These are phyloP conservation scores for Fusarium longipes DNA, from an alignment of 2,329 filamentous ascomycete species.

Conservation along the genomic window DNA sequence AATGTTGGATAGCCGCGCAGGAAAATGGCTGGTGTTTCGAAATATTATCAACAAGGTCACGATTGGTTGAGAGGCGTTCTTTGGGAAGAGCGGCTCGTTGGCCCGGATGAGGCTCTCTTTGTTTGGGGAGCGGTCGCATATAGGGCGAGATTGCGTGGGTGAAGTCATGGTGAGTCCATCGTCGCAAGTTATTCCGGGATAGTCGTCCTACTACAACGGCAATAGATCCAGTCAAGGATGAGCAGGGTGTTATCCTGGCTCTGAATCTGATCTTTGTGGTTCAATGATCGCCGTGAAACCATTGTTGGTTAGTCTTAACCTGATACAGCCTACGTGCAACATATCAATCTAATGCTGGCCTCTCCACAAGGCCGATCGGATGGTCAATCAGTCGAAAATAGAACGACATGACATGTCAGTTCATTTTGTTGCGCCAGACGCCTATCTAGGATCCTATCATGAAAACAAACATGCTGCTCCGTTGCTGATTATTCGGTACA, in stretches of 20 bases:
- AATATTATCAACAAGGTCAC: slow-evolving; percentile 15
- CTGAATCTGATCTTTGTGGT: slow-evolving; percentile 8
- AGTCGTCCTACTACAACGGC: slow-evolving; percentile 20
- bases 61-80: slow-evolving; percentile 38
- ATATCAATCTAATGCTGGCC: slow-evolving; percentile 30
- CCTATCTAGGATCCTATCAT: slow-evolving; percentile 55
- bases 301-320: slow-evolving; percentile 22
- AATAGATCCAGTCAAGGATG: slow-evolving; percentile 18
- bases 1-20: slow-evolving; percentile 32
- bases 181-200: slow-evolving; percentile 24
- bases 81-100: slow-evolving; percentile 24
- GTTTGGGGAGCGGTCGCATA: slow-evolving; percentile 45
- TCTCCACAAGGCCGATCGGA: slow-evolving; percentile 10
- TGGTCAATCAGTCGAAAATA: slow-evolving; percentile 28
- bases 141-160: slow-evolving; percentile 46
- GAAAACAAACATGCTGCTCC: slow-evolving; percentile 48
- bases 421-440: slow-evolving; percentile 57
- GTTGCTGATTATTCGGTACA: slow-evolving; percentile 41
- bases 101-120: slow-evolving; percentile 33
- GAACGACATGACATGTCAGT: slow-evolving; percentile 47
- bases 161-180: slow-evolving; percentile 20
- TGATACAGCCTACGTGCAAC: slow-evolving; percentile 25
- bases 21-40: slow-evolving; percentile 29
- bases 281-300: slow-evolving; percentile 17
- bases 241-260: slow-evolving; percentile 2